These are phyloP conservation scores for Silybum marianum DNA, from an alignment of 129 eudicot species.

Conservation along the genomic window DNA sequence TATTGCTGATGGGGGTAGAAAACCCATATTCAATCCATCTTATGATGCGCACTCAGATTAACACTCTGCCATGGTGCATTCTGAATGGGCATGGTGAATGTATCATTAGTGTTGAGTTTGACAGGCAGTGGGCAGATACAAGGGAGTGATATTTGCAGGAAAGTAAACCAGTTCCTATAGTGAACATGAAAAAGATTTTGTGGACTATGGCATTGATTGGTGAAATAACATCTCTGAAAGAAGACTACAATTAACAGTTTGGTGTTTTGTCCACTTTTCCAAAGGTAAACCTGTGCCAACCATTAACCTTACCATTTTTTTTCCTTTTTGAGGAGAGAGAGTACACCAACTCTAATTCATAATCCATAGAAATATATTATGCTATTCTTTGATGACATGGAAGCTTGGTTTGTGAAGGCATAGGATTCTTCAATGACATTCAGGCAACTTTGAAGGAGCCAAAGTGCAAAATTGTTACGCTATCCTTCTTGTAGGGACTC, in stretches of 20 bases:
- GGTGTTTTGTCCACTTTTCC: not conserved
- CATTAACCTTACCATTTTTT: not conserved
- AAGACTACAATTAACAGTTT: not conserved
- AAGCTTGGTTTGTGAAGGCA: constrained; percentile 2
- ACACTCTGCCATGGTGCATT: not conserved
- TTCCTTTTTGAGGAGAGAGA: not conserved
- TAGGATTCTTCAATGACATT: not conserved
- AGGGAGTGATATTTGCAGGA: not conserved
- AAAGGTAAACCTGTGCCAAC: not conserved
- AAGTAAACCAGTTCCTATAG: not conserved
- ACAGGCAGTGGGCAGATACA: not conserved
- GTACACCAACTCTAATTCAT: not conserved
- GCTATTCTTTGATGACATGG: not conserved
- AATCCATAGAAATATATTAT: not conserved
- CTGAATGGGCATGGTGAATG: not conserved
- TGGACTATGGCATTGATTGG: not conserved
- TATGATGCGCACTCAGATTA: not conserved
- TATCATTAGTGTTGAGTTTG: not conserved
- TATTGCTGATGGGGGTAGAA: not conserved
- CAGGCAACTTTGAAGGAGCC: not conserved
- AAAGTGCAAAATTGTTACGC: not conserved
- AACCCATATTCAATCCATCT: not conserved
- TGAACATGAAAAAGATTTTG: not conserved
- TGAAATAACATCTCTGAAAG: not conserved
- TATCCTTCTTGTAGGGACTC: not conserved